Evolutionary conservation across 176 grass and related monocot genomes (phyloP), one percentile per base, ranked within the genome.

Genomic region (Miscanthus lutarioriparius): DNA sequence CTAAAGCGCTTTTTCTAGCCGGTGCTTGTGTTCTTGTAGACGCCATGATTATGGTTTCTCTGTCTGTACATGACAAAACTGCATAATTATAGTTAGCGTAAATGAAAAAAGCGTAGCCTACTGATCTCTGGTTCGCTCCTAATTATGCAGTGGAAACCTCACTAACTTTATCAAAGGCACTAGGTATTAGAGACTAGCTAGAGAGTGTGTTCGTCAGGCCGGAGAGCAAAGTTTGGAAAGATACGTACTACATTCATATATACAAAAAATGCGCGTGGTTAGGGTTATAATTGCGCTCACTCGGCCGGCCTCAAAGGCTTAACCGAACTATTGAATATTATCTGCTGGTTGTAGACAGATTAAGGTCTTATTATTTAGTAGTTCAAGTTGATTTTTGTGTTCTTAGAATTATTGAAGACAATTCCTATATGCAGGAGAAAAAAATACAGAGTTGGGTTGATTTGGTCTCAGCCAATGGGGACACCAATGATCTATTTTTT

Each of bases 1-100:
- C 23, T 77, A 76, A 85, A 86, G 78, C 26, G 72, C 83, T 81
- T 47, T 70, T 75, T 79, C 27, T 59, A 59, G 78, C 62, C 43
- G 54, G 45, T 17, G 49, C 62, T 45, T 16, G 71, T 51, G 72
- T 35, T 54, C 28, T 54, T 10, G 70, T 76, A 90, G 83, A 58
- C 26, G 67, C 80, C 45, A 86, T 90, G 47, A 86, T 90, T 28
- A 35, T 25, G 44, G 64, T 51, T 36, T 38, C 9, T n/a, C 26
- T 30, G 26, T 10, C 20, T 22, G 10, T 54, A 67, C 66, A 15
- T 83, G 79, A 82, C 74, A 53, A 82, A 82, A 32, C 66, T 13
- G 47, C 78, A 72, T 76, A 58, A 86, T 78, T 9, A 78, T 83
- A 22, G 16, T 58, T 58, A 72, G 56, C 10, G 73, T 78, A 45